Evolutionary conservation across 352 stramenopile species (phyloP), one percentile per base, ranked within the genome.

Genomic region (Aphanomyces invadans): DNA sequence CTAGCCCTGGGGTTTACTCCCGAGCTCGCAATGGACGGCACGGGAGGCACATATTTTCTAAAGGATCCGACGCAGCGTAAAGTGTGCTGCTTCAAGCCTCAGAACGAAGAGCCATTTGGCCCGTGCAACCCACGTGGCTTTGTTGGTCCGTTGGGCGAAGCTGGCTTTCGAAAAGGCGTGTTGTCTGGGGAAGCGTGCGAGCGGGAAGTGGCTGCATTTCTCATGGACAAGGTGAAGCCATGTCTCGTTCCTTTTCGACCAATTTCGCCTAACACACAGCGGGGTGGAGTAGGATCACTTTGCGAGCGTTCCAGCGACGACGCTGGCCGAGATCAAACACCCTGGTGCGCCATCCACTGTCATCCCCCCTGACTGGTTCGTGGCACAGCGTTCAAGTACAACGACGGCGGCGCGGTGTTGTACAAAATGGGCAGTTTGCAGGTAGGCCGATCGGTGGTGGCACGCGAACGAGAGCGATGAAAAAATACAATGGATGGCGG

Each of bases 81-180:
- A 67, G 87, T 98, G 25, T 91, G 88, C 23, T 97, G 97, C 28
- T 99, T 99, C 75, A 99, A 99, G 67, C 96, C 97, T 38, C 82
- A 97, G 61, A 97, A 99, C 73, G 97, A 99, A 72, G 97, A 99
- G 68, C 96, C 97, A 0, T 98, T 98, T 71, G 95, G 93, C 0
- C 92, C 93, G 48, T 98, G 98, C 74, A 99, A 99, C 76, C 96
- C 96, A 10, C 88, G 96, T 33, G 92, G 92, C 9, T 91, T 98
- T 46, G 80, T 97, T 26, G 87, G 80, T 21, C 74, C 81, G 44
- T 73, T 94, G 9, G 85, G 83, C 17, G 79, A 89, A 75, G 81
- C 46, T 79, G 85, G 26, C 68, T 96, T 89, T 36, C 82, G 96
- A 32, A 78, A 89, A 55, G 95, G 95, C 0, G 97, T 99, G 63